Percentiles rank a stretch among this genome's conserved stretches.
These are phyloP conservation scores for Eucommia ulmoides DNA, from an alignment of 257 asterid genomes.

Conservation along the genomic window DNA sequence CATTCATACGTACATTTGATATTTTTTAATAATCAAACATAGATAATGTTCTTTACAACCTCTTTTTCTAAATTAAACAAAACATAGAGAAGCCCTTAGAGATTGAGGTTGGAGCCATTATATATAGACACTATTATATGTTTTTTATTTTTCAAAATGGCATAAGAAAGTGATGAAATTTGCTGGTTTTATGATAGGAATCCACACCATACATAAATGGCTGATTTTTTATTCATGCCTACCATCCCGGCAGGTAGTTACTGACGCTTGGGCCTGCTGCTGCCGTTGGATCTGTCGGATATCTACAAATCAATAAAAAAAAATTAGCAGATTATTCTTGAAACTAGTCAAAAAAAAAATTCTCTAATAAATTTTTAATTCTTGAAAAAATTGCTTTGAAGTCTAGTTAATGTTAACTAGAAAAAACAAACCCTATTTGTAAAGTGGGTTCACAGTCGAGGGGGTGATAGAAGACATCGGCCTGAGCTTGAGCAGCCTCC, in stretches of 20 bases:
- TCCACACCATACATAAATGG: too few species aligned
- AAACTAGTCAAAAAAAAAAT: neutral
- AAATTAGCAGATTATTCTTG: neutral
- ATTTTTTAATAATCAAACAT: too few species aligned
- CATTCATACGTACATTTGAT: too few species aligned
- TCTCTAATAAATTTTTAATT: neutral
- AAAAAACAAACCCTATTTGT: slow-evolving; percentile 58
- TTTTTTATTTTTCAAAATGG: too few species aligned
- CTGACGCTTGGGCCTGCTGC: slow-evolving; percentile 79
- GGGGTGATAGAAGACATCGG: slow-evolving; percentile 66
- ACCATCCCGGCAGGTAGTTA: slow-evolving; percentile 87
- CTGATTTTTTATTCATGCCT: too few species aligned
- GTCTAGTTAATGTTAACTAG: neutral
- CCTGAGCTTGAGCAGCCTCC: slow-evolving; percentile 41
- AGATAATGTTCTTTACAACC: too few species aligned
- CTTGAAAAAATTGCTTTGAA: neutral
- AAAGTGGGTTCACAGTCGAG: slow-evolving; percentile 88
- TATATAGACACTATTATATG: too few species aligned
- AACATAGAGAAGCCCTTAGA: too few species aligned
- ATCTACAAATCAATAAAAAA: slow-evolving; percentile 27
- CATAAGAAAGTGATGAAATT: too few species aligned
- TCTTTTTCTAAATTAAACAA: too few species aligned
- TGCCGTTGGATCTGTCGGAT: slow-evolving; percentile 53
- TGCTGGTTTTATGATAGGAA: too few species aligned
- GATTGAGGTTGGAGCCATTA: too few species aligned